Evolutionary conservation across 1,139 yeast genomes (phyloP), one percentile per base, ranked within the genome.

Genomic region (Protomyces pachydermus): DNA sequence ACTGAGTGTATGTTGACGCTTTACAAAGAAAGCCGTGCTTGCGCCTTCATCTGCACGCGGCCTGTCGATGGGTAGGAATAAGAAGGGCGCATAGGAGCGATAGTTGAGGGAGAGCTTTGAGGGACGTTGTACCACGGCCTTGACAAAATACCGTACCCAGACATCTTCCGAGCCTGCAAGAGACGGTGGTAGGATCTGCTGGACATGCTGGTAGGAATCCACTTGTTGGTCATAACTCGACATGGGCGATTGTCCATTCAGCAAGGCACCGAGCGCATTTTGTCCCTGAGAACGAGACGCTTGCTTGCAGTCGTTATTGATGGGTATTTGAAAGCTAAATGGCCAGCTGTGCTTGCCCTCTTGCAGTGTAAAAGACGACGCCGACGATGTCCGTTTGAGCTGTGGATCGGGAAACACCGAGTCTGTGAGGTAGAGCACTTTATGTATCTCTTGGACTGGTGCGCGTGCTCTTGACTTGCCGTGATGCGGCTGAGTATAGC

Each of bases 301-400:
- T 78, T 46, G 76, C 75, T 72, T 46, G 64, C 89, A 85, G 20
- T 80, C 75, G 63, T 78, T 78, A 63, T 78, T 77, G 66, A 80
- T 72, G 0, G 90, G 89, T 51, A 86, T 74, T 67, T 74, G 76
- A 71, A 86, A 82, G 55, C 76, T 76, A 72, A 86, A 86, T 4
- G 85, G 84, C 70, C 84, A 85, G 1, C 76, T 70, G 71, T 86
- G 84, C 42, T 77, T 77, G 0, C 90, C 90, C 0, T 87, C 83
- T 1, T 83, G 79, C 65, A 86, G 74, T 0, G 88, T 84, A 72
- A 81, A 84, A 62, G 82, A 84, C n/a, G n/a, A 32, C 20, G 56
- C 62, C 28, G 52, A 28, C 14, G 62, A 58, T 9, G 56, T 16
- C 28, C 42, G 42, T 20, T 45, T 23, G 46, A 58, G 35, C 18